phyloP scores from a whole-genome alignment of 768 basidiomycete genomes.

The Rhodocollybia butyracea region DNA sequence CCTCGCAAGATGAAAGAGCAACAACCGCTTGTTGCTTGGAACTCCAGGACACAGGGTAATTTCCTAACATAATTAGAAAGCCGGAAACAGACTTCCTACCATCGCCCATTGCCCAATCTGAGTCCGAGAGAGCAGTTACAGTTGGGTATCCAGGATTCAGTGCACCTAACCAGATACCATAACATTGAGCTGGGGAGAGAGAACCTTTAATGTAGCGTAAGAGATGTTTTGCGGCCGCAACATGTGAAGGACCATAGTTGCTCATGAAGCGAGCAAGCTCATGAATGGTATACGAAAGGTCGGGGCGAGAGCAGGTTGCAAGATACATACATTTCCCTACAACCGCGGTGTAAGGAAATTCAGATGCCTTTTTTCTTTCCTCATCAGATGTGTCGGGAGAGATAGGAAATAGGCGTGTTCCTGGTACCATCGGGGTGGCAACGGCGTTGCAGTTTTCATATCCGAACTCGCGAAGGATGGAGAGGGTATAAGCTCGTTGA shows the following conservation, averaged over 20 bases:
- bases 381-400: background rate
- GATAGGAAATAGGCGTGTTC: background rate
- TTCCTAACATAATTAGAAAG: background rate
- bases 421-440: background rate
- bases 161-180: no score
- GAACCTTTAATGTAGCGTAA: slow-evolving; percentile 14
- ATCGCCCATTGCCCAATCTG: no score
- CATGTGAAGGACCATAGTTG: slow-evolving; percentile 5
- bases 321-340: no score
- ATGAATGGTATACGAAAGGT: no score
- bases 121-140: no score
- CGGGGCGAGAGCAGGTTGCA: no score
- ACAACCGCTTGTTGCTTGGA: no score
- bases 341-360: no score
- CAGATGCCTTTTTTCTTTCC: no score
- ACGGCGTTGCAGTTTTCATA: slow-evolving; percentile 9
- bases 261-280: slow-evolving; percentile 11
- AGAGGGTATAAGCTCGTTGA: slow-evolving; percentile 10
- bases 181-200: no score
- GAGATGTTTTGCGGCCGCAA: slow-evolving; percentile 12
- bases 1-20: no score
- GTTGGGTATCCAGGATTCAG: no score
- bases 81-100: background rate
- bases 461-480: slow-evolving; percentile 13
- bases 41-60: background rate